phyloP scores from a whole-genome alignment of 495 filamentous ascomycete genomes.

The Penicillium goetzii region DNA sequence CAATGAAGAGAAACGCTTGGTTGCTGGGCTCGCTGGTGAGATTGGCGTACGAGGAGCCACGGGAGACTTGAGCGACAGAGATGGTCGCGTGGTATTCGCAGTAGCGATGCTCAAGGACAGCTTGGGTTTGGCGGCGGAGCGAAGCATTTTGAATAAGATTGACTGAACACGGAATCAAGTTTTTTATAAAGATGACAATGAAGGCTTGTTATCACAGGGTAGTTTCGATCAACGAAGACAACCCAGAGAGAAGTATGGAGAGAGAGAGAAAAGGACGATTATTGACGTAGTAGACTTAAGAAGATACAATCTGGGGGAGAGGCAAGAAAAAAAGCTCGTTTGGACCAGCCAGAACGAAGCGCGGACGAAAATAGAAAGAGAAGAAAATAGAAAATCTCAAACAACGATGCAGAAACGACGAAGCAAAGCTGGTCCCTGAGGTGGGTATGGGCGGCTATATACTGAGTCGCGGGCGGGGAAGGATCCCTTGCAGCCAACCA shows the following conservation, averaged over 20 bases:
- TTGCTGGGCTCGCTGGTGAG: constrained; percentile 49
- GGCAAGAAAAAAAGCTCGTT: constrained; percentile 26
- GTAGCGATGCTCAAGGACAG: constrained; percentile 53
- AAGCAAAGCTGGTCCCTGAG: constrained; percentile 13
- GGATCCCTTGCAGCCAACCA: constrained; percentile 22
- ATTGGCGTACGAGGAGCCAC: constrained; percentile 49
- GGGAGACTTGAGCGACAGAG: constrained; percentile 52
- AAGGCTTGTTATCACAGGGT: constrained; percentile 14
- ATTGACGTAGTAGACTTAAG: constrained; percentile 33
- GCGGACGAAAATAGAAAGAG: constrained; percentile 45
- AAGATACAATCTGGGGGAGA: constrained; percentile 3
- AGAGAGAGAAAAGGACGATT: constrained; percentile 36
- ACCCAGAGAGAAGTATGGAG: constrained; percentile 25
- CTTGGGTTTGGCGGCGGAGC: constrained; percentile 47
- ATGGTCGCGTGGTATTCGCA: constrained; percentile 42
- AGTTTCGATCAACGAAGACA: constrained; percentile 48
- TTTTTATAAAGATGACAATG: constrained; percentile 7
- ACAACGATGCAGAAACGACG: constrained; percentile 36
- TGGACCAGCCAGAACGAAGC: constrained; percentile 52
- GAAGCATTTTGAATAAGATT: constrained; percentile 23
- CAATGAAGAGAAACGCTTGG: constrained; percentile 46
- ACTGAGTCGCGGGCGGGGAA: constrained; percentile 23
- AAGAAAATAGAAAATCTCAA: constrained; percentile 42
- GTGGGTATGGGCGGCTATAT: constrained; percentile 46
- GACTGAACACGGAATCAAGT: constrained; percentile 11